Evolutionary conservation across 176 grass and related monocot species (phyloP), one percentile per base, ranked within the genome.

Genomic region (Carex pumila): DNA sequence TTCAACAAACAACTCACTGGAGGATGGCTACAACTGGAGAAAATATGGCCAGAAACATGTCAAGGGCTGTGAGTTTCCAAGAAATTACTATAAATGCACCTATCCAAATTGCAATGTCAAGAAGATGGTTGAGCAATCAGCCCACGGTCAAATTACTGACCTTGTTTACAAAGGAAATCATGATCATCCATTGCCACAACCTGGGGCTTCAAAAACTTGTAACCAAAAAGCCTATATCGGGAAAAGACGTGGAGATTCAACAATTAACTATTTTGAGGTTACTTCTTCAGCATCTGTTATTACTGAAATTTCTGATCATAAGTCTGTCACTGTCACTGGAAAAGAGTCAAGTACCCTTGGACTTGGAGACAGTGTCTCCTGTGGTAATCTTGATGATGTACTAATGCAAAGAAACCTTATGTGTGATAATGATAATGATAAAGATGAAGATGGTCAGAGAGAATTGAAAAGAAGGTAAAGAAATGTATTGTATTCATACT

Each of bases 11-110:
- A 93, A 76, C 2, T 71, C 90, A 83, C 83, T 90, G 3, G 92
- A 97, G 61, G 92, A 97, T 30, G 94, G 92, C 0, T 97, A 94
- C 85, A 97, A 97, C 65, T 97, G 94, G 94, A 90, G 94, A 59
- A 97, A 97, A 88, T 97, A 97, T 66, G 94, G 94, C 29, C 94
- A 97, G 86, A 97, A 97, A 84, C 92, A 94, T 87, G 94, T 97
- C 39, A 97, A 97, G 61, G 94, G 94, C 17, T 94, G 94, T 87
- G 92, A 94, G 87, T 91, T 94, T 81, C 94, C 94, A n/a, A 83
- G 94, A 18, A 97, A 92, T 89, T 97, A 97, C 82, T 97, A 94
- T 90, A 97, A 97, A 91, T 97, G 94, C 85, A 92, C 94, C 0
- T 90, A 87, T 87, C 82, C 75, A n/a, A 88, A 84, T 79, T 97